Base-by-base conservation (phyloP, 106 monocot species). In the Dioscorea alata region DNA sequence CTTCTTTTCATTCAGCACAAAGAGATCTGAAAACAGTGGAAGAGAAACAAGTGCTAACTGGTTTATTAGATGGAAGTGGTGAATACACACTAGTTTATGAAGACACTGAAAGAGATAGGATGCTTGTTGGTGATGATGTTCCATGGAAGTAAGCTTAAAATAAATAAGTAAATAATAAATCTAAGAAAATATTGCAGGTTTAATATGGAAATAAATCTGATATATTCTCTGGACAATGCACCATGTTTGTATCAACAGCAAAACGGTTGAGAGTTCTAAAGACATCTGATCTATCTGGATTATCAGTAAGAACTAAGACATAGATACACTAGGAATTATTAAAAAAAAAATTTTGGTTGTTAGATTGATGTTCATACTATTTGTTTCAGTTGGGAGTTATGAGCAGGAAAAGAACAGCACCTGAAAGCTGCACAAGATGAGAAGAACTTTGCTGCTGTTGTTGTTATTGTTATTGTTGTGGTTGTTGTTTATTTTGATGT, bases 101-200 rank as follows among this genome's bases (percentile, higher is more conserved):
- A 70, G 97, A 97, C 28, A 66, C 79, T 65, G 97, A 92, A 79
- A 92, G 97, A 15, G 92, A 97, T 66, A 81, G 67, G 69, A 80
- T 97, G 73, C 64, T 97, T 34, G 97, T 83, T 34, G 97, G 97
- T 10, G 92, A 97, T 81, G 92, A 97, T 81, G 92, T 97, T 64
- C 89, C 97, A 12, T 97, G 97, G 97, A 73, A 89, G 97, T 97
- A 92, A 86, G 94, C 66, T 42, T n/a, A n/a, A n/a, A n/a, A 20
- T 6, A 23, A 32, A n/a, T 23, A 34, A 12, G 13, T 32, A 7
- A 24, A 13, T 32, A 13, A 32, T 33, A 13, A 63, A 33, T 33
- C 17, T 31, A 22, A 18, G 9, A 19, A 18, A 59, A 1, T 2
- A 59, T 59, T 22, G 2, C 21, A 59, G 59, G 21, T 9, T 9